phyloP scores from a whole-genome alignment of 2,329 filamentous ascomycete genomes.

The Exophiala sideris region DNA sequence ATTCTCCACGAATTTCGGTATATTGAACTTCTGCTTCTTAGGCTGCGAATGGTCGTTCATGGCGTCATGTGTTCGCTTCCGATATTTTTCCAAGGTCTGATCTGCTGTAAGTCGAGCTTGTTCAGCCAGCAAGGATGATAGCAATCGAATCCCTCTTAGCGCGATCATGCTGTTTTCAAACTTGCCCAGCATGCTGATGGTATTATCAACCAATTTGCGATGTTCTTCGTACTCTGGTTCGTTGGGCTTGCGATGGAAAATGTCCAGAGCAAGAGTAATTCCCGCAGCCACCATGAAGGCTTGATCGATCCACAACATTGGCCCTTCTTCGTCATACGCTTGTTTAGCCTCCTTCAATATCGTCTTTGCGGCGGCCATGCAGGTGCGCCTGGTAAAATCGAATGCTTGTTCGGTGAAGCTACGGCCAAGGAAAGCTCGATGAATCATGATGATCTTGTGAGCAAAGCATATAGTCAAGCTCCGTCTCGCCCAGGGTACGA shows the following conservation, averaged over 20 bases:
- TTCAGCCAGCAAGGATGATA: conserved; percentile 27
- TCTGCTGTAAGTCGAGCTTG: conserved; percentile 26
- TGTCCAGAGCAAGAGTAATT: conserved; percentile 40
- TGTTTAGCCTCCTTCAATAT: conserved; percentile 40
- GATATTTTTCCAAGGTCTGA: conserved; percentile 25
- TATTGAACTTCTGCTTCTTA: conserved; percentile 28
- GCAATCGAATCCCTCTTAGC: conserved; percentile 24
- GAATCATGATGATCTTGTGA: conserved; percentile 47
- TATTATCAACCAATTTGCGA: conserved; percentile 25
- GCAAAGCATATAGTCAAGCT: conserved; percentile 34
- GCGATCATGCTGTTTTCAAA: conserved; percentile 29
- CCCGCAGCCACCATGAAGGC: conserved; percentile 41
- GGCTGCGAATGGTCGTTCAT: conserved; percentile 8
- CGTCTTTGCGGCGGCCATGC: conserved; percentile 39
- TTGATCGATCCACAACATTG: conserved; percentile 44
- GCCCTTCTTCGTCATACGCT: conserved; percentile 36
- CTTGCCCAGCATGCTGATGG: conserved; percentile 25
- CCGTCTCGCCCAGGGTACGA: conserved; percentile 39
- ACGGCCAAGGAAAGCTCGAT: conserved; percentile 40
- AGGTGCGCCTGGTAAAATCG: conserved; percentile 42
- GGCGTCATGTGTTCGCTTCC: conserved; percentile 22
- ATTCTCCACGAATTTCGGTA: conserved; percentile 26
- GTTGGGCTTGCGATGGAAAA: conserved; percentile 33
- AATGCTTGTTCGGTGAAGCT: conserved; percentile 44
- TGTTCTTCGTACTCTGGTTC: conserved; percentile 26